phyloP scores from a whole-genome alignment of 148 eudicot genomes.

The Rheum nobile region DNA sequence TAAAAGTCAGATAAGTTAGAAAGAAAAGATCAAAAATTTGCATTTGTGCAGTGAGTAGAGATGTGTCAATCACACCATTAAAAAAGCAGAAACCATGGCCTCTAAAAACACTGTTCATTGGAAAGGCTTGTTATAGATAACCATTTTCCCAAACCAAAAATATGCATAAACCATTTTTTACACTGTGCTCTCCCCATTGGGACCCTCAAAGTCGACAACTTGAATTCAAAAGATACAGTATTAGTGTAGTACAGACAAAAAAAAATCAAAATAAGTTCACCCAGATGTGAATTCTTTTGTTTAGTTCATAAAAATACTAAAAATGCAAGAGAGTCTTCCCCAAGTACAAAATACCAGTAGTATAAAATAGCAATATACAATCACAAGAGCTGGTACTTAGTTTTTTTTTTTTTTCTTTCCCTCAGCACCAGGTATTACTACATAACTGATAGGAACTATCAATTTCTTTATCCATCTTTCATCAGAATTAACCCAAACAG shows the following conservation, averaged over 20 bases:
- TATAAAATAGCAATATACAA: neutral
- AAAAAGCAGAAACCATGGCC: neutral
- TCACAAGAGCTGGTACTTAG: neutral
- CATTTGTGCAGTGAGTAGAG: constrained; percentile 2
- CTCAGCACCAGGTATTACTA: neutral
- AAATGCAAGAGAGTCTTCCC: neutral
- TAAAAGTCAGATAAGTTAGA: neutral
- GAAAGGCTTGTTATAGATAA: neutral
- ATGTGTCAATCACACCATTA: constrained; percentile 3
- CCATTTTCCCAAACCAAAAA: neutral
- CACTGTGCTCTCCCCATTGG: neutral
- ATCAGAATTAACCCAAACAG: neutral
- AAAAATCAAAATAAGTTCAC: too few relatives aligned
- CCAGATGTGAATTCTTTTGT: neutral
- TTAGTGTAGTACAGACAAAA: neutral
- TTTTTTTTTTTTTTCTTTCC: neutral
- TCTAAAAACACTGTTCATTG: neutral
- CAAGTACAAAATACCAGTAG: neutral
- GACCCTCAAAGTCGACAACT: neutral
- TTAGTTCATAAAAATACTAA: neutral
- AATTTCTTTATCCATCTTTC: neutral
- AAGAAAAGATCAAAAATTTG: neutral
- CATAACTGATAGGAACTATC: neutral
- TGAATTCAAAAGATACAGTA: neutral
- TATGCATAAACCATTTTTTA: neutral